Evolutionary conservation across 1,284 basidiomycete genomes (phyloP), one percentile per base, ranked within the genome.

Genomic region (Flammula alnicola): DNA sequence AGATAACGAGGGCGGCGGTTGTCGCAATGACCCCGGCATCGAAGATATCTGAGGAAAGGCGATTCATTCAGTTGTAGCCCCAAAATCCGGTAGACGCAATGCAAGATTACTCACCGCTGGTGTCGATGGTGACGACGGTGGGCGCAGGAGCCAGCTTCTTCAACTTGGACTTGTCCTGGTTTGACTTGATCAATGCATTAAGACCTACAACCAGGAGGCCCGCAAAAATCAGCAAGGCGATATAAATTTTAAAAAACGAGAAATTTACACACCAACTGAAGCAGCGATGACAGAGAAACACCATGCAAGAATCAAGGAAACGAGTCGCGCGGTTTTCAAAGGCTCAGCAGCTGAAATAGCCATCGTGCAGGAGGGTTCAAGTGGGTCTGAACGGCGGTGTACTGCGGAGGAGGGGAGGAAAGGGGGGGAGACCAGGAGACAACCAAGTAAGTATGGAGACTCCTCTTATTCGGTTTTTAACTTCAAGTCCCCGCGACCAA

Each of bases 21-120:
- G 78, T 77, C 25, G 78, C 61, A 41, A 80, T 73, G 26, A 70
- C 66, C 11, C 79, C 82, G 19, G 73, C 62, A 44, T 63, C 50
- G 61, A 74, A 74, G 27, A 80, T 69, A 55, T 83, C 78, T 80
- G 39, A 33, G 8, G 20, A 20, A 36, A 37, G 33, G 36, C 23
- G 25, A 25, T 32, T 35, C 20, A 6, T 39, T 25, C 16, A 12
- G 19, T 26, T 4, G 6, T n/a, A 14, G 11, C 8, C 30, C 23
- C 26, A 35, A 9, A 22, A 16, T 16, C 12, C 14, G 9, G 16
- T 35, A 20, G 14, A 31, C 19, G 19, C 16, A 10, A 17, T 10
- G 16, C 30, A 20, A 16, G 27, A 25, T 3, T 17, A 55, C 59
- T 45, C 39, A 75, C 73, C 70, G 44, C 59, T 52, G 4, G 61